These are phyloP conservation scores for Danielozyma ontarioensis DNA, from an alignment of 805 yeast species.

Conservation along the genomic window DNA sequence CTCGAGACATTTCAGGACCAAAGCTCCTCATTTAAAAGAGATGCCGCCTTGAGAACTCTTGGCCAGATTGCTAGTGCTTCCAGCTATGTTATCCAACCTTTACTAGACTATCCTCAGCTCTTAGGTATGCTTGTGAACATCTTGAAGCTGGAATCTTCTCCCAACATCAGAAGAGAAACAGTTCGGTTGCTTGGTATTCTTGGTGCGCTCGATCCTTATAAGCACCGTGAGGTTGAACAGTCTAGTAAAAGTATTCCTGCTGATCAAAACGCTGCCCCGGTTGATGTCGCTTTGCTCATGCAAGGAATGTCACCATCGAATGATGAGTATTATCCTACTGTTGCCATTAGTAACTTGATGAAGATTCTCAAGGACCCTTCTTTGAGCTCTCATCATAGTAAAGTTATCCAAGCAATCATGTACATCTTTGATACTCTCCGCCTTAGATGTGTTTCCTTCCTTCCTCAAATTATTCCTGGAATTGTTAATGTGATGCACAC, in stretches of 20 bases:
- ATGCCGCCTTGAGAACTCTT: conserved; percentile 80
- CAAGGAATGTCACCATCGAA: conserved; percentile 89
- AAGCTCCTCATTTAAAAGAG: conserved; percentile 80
- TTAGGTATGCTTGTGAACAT: conserved; percentile 78
- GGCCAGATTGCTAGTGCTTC: conserved; percentile 89
- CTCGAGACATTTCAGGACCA: conserved; percentile 89
- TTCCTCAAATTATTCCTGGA: conserved; percentile 85
- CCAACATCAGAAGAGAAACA: conserved; percentile 75
- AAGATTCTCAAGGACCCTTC: conserved; percentile 83
- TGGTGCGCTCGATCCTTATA: conserved; percentile 96
- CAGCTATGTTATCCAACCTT: conserved; percentile 92
- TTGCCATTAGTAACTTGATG: conserved; percentile 81
- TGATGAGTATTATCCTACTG: conserved; percentile 94
- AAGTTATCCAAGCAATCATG: conserved; percentile 91
- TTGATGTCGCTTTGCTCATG: conserved; percentile 86
- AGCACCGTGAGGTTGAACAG: conserved; percentile 86
- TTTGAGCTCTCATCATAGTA: conserved; percentile 78
- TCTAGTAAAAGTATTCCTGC: conserved; percentile 48
- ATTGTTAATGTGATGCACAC: conserved; percentile 78
- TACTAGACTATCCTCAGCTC: conserved; percentile 85
- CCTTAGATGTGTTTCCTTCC: conserved; percentile 80
- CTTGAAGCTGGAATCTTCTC: conserved; percentile 72
- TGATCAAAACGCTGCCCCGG: conserved; percentile 83
- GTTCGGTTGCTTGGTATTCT: conserved; percentile 85
- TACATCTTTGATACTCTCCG: conserved; percentile 88